Conservation (phyloP, 345 rosid species). For the Camelina laxa region DNA sequence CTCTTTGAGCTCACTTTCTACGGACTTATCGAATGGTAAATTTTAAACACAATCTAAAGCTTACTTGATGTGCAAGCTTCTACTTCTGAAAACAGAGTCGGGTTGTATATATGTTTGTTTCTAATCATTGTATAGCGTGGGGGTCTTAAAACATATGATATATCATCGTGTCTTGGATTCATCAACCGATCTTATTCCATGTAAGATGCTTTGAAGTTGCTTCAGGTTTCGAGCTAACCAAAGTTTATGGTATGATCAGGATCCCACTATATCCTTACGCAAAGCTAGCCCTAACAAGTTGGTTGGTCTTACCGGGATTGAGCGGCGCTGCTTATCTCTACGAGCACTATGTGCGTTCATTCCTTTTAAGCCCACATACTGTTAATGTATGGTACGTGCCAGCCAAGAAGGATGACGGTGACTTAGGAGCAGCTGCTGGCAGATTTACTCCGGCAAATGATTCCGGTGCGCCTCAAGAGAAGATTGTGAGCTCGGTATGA, state of each 20-base stretch:
- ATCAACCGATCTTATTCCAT: background rate
- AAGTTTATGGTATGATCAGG: slow-evolving; percentile 50
- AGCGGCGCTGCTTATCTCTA: slow-evolving; percentile 86
- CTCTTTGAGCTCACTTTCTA: slow-evolving; percentile 79
- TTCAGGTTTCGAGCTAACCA: background rate
- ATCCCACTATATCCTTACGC: slow-evolving; percentile 80
- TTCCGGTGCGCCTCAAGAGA: slow-evolving; percentile 58
- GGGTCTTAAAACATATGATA: background rate
- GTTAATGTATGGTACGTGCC: slow-evolving; percentile 83
- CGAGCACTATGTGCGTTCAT: slow-evolving; percentile 68
- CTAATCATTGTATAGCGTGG: background rate
- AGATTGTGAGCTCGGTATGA: slow-evolving; percentile 48
- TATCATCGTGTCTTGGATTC: background rate
- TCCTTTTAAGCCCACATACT: slow-evolving; percentile 63
- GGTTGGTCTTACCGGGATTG: slow-evolving; percentile 88
- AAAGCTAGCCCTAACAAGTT: slow-evolving; percentile 70
- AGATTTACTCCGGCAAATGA: slow-evolving; percentile 43
- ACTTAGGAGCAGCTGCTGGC: slow-evolving; percentile 77
- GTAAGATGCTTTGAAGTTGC: background rate
- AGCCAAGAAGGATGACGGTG: slow-evolving; percentile 61
- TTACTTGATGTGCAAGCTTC: slow-evolving; percentile 21
- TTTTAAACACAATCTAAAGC: background rate
- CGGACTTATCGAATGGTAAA: slow-evolving; percentile 60
- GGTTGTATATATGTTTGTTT: background rate
- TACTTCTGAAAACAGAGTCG: background rate